Base-by-base conservation (phyloP, 768 basidiomycete species). In the Cystofilobasidium capitatum region DNA sequence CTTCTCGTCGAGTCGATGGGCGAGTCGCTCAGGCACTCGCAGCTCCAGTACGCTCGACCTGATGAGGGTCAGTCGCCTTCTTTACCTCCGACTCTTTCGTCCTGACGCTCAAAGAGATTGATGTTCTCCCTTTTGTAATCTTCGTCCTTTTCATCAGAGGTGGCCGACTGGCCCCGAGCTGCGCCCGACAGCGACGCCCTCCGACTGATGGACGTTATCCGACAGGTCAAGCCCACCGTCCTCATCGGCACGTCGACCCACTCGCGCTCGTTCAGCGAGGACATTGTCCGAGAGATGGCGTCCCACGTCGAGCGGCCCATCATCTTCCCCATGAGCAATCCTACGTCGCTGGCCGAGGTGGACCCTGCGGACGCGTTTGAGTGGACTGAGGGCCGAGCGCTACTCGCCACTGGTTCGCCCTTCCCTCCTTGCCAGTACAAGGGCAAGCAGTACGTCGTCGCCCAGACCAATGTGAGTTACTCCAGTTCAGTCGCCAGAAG, bases 221-320 rank as follows among this genome's bases (percentile, higher is more conserved):
- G 83, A 76, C 80, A 80, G 69, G 82, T 88, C 14, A 84, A 84
- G 72, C 89, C 91, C 29, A 94, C 90, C 1, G 83, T 90, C 14
- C 75, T 94, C 55, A 88, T 94, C 70, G 91, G 91, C 36, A 88
- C 86, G 66, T 90, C 88, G 65, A 91, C 90, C 1, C 81, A 83
- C 58, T 81, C 83, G 24, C 86, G 88, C 5, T 87, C 85, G 36
- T 94, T 94, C 77, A 86, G 82, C 5, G 83, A 69, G 58, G 68
- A 69, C 39, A 17, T 69, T 20, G 39, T 78, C 57, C 72, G 72
- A 65, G 78, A 79, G 72, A 79, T 92, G 88, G 81, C 82, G 35
- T 83, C 82, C 70, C 80, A 82, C 59, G 68, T 69, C 31, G 68
- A 69, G 68, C 57, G 68, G 22, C 68, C 68, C 12, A 69, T 69